Evolutionary conservation across 2,329 filamentous ascomycete species (phyloP).

Genomic region (Pseudogymnoascus sp.): DNA sequence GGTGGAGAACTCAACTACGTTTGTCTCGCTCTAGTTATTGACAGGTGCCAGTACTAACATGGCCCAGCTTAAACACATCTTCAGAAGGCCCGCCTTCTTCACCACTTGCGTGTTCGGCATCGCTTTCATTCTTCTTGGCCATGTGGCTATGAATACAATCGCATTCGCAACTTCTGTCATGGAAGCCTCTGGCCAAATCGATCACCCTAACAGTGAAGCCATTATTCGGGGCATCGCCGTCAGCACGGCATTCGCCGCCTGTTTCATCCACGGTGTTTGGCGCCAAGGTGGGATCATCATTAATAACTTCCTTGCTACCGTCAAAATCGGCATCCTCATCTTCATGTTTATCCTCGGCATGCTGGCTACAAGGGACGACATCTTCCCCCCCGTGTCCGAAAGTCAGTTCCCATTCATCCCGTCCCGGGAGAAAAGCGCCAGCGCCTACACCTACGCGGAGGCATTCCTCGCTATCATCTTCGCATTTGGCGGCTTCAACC

Average conservation of each 20-base stretch:
- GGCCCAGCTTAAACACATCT: slow-evolving; percentile 34
- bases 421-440: not conserved
- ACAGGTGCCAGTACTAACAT: not conserved
- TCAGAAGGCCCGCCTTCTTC: slow-evolving; percentile 30
- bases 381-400: not conserved
- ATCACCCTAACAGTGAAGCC: slow-evolving; percentile 19
- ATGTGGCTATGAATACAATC: slow-evolving; percentile 41
- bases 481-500: slow-evolving; percentile 35
- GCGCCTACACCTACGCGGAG: slow-evolving; percentile 27
- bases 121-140: slow-evolving; percentile 31
- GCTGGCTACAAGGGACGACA: slow-evolving; percentile 1
- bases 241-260: slow-evolving; percentile 34
- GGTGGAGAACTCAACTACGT: slow-evolving; percentile 43
- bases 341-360: slow-evolving; percentile 35
- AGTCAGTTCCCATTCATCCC: not conserved
- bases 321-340: slow-evolving; percentile 41
- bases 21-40: not conserved
- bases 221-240: slow-evolving; percentile 41
- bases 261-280: slow-evolving; percentile 40
- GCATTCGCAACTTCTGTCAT: slow-evolving; percentile 37
- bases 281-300: slow-evolving; percentile 41
- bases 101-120: slow-evolving; percentile 37
- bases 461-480: slow-evolving; percentile 39
- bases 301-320: slow-evolving; percentile 42
- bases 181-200: slow-evolving; percentile 28